Conservation (phyloP, 139 green algal genomes). For the Pseudopediastrum boryanum region DNA sequence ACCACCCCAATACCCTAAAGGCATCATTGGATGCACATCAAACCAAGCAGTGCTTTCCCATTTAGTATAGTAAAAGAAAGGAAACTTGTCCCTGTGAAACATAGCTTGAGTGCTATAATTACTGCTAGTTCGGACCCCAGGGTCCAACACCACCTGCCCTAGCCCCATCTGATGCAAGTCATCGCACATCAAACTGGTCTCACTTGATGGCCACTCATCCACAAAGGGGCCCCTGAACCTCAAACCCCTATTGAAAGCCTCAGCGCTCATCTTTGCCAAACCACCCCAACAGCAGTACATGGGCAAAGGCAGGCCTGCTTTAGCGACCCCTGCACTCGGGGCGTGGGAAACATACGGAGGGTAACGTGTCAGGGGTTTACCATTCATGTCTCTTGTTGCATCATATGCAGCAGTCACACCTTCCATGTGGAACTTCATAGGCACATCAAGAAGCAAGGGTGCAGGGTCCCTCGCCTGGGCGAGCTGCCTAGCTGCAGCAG, state of each 20-base stretch:
- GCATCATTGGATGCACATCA: slow-evolving; percentile 10
- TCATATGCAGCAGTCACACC: neutral
- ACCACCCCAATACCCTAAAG: neutral
- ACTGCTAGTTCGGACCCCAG: slow-evolving; percentile 41
- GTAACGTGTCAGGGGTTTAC: neutral
- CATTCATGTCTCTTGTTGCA: neutral
- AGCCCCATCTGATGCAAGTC: slow-evolving; percentile 51
- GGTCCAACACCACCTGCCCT: slow-evolving; percentile 54
- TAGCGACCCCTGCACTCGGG: neutral
- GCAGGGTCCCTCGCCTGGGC: too few relatives aligned
- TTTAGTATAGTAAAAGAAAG: slow-evolving; percentile 8
- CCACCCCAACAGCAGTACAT: slow-evolving; percentile 70
- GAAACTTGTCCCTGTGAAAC: neutral
- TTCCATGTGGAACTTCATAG: neutral
- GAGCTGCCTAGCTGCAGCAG: neutral
- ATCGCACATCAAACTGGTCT: slow-evolving; percentile 60
- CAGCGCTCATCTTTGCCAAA: slow-evolving; percentile 49
- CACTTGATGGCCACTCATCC: slow-evolving; percentile 50
- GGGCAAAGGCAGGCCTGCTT: slow-evolving; percentile 49
- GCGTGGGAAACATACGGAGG: neutral
- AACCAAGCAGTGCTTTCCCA: slow-evolving; percentile 18
- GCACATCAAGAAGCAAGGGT: too few relatives aligned
- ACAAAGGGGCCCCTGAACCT: slow-evolving; percentile 29
- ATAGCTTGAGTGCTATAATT: neutral
- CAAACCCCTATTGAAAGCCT: slow-evolving; percentile 36